Percentiles rank a stretch among this genome's conserved stretches.
Conservation (phyloP, 495 filamentous ascomycete genomes). For the Baudoinia panamericana region DNA sequence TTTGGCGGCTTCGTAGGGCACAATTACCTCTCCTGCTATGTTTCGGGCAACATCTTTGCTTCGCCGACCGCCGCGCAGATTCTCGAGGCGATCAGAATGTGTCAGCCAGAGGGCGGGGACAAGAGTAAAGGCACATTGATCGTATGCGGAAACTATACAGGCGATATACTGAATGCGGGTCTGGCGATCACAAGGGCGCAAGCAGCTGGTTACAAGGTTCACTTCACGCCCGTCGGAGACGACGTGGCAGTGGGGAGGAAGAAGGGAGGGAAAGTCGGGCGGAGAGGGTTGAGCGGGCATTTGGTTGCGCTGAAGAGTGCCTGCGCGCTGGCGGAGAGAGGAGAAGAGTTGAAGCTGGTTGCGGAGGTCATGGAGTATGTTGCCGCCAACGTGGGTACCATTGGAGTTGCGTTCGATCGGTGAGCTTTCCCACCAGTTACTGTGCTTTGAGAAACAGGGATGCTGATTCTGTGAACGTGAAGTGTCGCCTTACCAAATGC, state of each 20-base stretch:
- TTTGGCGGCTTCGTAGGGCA: constrained; percentile 20
- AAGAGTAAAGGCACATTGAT: constrained; percentile 19
- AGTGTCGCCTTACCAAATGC: constrained; percentile 20
- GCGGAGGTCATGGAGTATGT: constrained; percentile 23
- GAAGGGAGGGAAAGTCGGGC: constrained; percentile 22
- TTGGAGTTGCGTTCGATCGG: constrained; percentile 22
- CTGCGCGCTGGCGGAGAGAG: constrained; percentile 16
- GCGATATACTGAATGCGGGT: constrained; percentile 21
- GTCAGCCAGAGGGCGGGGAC: constrained; percentile 13
- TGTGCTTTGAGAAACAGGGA: neutral
- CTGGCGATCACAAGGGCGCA: constrained; percentile 18
- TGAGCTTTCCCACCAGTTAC: constrained; percentile 3
- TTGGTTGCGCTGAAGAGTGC: constrained; percentile 20
- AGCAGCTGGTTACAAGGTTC: constrained; percentile 12
- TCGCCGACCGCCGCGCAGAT: constrained; percentile 19
- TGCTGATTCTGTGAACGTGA: neutral
- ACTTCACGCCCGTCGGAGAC: constrained; percentile 19
- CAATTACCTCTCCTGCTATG: constrained; percentile 18
- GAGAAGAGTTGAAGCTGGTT: constrained; percentile 17
- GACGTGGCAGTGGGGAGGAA: constrained; percentile 21
- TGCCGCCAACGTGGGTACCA: constrained; percentile 19
- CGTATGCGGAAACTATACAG: constrained; percentile 22
- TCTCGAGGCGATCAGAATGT: constrained; percentile 18
- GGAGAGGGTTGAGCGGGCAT: constrained; percentile 20
- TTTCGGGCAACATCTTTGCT: constrained; percentile 20